Base-by-base conservation (phyloP, 164 flowering plant genomes). In the Sedum album region DNA sequence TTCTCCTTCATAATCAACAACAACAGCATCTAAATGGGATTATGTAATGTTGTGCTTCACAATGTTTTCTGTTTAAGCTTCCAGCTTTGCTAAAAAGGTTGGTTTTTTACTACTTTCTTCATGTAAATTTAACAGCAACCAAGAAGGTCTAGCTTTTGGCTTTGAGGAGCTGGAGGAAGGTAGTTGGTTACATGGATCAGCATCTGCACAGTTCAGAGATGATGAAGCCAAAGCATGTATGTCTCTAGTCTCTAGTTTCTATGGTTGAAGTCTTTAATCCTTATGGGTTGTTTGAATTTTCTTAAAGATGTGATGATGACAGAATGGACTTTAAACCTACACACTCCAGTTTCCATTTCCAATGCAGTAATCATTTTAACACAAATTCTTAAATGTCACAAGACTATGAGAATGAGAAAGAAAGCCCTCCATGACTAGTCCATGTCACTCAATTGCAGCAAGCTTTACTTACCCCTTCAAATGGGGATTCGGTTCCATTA, bases 141-240 rank as follows among this genome's bases (percentile, higher is more conserved):
- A 84, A 80, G 90, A 82, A 76, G 89, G 92, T 74, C 75, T 93
- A 44, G 75, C 85, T 72, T 95, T 86, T 79, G 94, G 84, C 82
- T 92, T 88, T 79, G 96, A 96, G 60, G 99, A 88, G 87, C 80
- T 95, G 38, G 94, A 92, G 78, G 90, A 90, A 67, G 97, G 96
- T 53, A 88, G 89, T 71, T 86, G 82, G 31, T 85, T 88, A 71
- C 96, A 90, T 75, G 96, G 90, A 76, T 83, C 46, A 75, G 96
- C 88, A 76, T 82, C 82, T 36, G 46, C 30, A 68, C 82, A 79
- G 75, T 66, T 81, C 62, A 74, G 82, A 72, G 79, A 80, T 80
- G 97, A 90, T 81, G 96, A 82, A 75, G 75, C 87, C 64, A 85
- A 86, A 82, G 78, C 48, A 23, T 71, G 72, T 61, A n/a, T 73